Conservation (phyloP, 2,329 filamentous ascomycete genomes). For the Saccharata proteae region DNA sequence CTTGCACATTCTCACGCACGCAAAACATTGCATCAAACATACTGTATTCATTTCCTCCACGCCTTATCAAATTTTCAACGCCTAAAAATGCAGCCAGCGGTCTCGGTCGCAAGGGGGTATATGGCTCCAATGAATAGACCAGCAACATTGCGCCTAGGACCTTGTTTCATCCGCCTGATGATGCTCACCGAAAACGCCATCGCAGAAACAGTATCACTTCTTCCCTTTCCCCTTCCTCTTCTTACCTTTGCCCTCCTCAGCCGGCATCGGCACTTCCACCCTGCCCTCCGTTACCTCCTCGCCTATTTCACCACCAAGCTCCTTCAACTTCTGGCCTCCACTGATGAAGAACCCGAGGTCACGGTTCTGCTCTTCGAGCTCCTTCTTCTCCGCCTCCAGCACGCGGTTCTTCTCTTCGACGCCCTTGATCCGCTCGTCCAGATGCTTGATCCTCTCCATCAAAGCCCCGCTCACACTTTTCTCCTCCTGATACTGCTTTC, state of each 20-base stretch:
- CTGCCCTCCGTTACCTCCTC: slow-evolving; percentile 12
- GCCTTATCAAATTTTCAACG: too few relatives aligned
- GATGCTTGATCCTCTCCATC: slow-evolving; percentile 66
- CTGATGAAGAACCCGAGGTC: slow-evolving; percentile 83
- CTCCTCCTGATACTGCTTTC: slow-evolving; percentile 72
- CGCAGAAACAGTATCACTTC: slow-evolving; percentile 2
- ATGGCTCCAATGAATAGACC: too few relatives aligned
- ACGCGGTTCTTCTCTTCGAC: slow-evolving; percentile 37
- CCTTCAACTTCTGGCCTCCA: slow-evolving; percentile 66
- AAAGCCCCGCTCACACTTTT: slow-evolving; percentile 72
- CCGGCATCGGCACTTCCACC: slow-evolving; percentile 18
- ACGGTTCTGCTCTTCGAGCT: slow-evolving; percentile 74
- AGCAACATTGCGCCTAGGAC: too few relatives aligned
- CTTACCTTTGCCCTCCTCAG: slow-evolving; percentile 18
- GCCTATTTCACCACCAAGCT: slow-evolving; percentile 44
- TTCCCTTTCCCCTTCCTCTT: slow-evolving; percentile 14
- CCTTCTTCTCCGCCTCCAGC: slow-evolving; percentile 45
- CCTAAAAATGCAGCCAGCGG: too few relatives aligned
- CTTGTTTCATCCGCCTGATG: too few relatives aligned
- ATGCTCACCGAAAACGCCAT: not conserved
- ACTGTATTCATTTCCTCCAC: too few relatives aligned
- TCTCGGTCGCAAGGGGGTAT: too few relatives aligned
- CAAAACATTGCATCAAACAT: too few relatives aligned
- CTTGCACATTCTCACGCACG: too few relatives aligned
- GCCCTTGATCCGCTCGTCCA: slow-evolving; percentile 45